Conservation (phyloP, 2,329 filamentous ascomycete species). For the Claviceps sp. region DNA sequence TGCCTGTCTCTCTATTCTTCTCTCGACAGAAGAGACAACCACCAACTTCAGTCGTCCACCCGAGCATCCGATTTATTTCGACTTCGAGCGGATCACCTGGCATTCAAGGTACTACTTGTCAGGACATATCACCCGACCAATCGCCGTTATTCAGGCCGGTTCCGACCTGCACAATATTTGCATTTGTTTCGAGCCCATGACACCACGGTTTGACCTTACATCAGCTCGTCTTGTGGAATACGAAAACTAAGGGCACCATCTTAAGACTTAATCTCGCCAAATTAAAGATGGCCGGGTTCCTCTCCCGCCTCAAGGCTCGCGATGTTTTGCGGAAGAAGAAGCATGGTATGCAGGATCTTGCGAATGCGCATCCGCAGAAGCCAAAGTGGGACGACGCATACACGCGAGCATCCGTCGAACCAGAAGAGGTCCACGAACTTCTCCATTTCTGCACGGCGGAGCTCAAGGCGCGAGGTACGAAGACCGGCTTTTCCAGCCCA, state of each 20-base stretch:
- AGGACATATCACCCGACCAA: background rate
- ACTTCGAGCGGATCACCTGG: background rate
- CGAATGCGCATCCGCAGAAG: conserved; percentile 46
- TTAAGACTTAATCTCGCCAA: background rate
- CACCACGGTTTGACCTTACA: background rate
- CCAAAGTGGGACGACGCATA: conserved; percentile 83
- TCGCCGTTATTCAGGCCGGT: background rate
- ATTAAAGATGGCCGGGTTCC: conserved; percentile 41
- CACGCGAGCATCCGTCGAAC: conserved; percentile 65
- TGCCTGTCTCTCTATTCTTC: background rate
- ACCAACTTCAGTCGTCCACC: background rate
- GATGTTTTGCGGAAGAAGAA: conserved; percentile 61
- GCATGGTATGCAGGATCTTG: conserved; percentile 36
- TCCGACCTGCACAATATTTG: background rate
- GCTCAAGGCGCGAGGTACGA: conserved; percentile 84
- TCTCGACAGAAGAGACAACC: background rate
- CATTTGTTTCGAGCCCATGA: background rate
- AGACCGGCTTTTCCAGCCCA: background rate
- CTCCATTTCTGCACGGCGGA: conserved; percentile 76
- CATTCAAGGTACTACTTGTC: background rate
- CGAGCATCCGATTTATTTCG: background rate
- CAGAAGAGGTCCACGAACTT: conserved; percentile 84
- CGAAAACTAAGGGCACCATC: background rate
- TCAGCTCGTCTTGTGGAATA: background rate
- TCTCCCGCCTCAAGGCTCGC: conserved; percentile 60